Evolutionary conservation across 345 rosid genomes (phyloP), one percentile per base, ranked within the genome.

Genomic region (Dipteronia sinensis): DNA sequence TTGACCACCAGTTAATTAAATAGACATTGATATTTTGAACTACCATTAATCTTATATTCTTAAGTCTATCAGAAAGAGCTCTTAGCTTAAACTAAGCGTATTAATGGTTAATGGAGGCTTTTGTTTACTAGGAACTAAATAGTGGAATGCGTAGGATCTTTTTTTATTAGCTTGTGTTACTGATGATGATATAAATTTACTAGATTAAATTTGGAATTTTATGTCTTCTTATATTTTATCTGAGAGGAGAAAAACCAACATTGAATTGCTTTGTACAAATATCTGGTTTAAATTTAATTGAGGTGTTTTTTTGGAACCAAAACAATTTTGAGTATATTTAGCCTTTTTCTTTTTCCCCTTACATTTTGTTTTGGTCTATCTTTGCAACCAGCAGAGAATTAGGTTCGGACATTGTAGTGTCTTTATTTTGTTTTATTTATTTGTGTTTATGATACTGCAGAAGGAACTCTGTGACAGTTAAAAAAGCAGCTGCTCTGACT

Each of bases 381-480:
- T 51, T 58, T 7, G 49, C 55, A 12, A n/a, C 46, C 46, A 34
- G 22, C 38, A 12, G 38, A 29, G 44, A 51, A 15, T n/a, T 27
- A 59, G 38, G 27, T 13, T 9, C 10, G 23, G 27, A 38, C 6
- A 17, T 63, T 17, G 17, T 71, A 67, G 74, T 40, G 9, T 66
- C 59, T 47, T 66, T 63, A 46, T 77, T 46, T 20, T 55, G 56
- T 27, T 13, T 15, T 19, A 53, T 59, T 55, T 19, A 25, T 47
- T 56, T 67, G 42, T 70, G 27, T 6, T 25, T 8, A 65, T 49
- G 10, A 74, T 27, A 47, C 56, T 74, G 62, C 59, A 92, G 94
- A 78, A 83, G 67, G 73, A 82, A 77, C 20, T 69, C 90, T 12
- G 74, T 68, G 7, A 76, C 83, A 40, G 22, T 58, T 71, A 85